phyloP scores from a whole-genome alignment of 2,329 filamentous ascomycete genomes.

The Diaporthe capsici region DNA sequence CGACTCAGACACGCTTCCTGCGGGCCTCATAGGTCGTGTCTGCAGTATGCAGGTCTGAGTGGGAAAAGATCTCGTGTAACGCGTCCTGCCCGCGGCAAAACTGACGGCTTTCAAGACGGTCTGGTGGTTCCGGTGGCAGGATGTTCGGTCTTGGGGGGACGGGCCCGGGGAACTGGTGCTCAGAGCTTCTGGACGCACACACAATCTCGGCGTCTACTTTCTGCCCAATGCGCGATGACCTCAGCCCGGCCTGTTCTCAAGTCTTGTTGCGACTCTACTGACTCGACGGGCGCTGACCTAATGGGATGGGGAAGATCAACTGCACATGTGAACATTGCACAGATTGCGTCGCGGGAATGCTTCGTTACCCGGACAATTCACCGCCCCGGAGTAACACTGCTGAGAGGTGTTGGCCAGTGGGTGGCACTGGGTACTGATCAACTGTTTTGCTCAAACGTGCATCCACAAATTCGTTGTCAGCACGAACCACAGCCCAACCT shows the following conservation, averaged over 20 bases:
- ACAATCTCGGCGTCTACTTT: neutral
- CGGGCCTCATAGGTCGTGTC: neutral
- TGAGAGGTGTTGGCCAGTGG: neutral
- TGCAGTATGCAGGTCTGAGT: neutral
- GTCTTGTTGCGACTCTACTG: constrained; percentile 17
- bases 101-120: neutral
- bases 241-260: constrained; percentile 12
- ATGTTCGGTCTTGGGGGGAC: neutral
- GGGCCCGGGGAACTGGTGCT: constrained; percentile 4
- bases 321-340: neutral
- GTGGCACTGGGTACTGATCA: neutral
- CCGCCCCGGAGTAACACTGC: neutral
- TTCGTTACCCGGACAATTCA: neutral
- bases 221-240: constrained; percentile 22
- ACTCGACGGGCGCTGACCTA: constrained; percentile 7
- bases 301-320: neutral
- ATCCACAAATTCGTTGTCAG: neutral
- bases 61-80: neutral
- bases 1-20: constrained; percentile 15
- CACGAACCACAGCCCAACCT: constrained; percentile 7
- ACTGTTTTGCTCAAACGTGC: neutral
- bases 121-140: neutral
- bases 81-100: constrained; percentile 10
- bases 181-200: constrained; percentile 14
- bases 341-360: neutral